Evolutionary conservation across 1,284 basidiomycete species (phyloP), one percentile per base, ranked within the genome.

Genomic region (Trametes polyzona): DNA sequence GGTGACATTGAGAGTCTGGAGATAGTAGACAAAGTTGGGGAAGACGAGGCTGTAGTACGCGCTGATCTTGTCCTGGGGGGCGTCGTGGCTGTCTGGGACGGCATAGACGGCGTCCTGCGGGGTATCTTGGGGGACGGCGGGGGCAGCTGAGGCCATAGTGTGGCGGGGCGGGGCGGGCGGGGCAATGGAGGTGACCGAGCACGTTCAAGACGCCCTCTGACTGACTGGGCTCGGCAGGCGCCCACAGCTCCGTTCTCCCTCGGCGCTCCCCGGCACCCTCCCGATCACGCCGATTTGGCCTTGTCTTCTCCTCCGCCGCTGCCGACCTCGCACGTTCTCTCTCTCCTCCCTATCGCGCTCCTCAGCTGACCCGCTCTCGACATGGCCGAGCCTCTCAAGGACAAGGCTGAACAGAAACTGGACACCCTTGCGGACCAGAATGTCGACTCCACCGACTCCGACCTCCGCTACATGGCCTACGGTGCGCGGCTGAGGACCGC

Each of bases 41-140:
- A 96, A 96, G 71, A 94, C 92, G 57, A 96, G 89, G 72, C 91
- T 93, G 74, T 95, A 96, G 70, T 96, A 96, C 53, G 94, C 94
- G 71, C 88, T 88, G 70, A 95, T 95, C 81, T 87, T 90, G 74
- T 87, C 84, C 64, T 83, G 79, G 35, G 59, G 57, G 41, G 51
- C 30, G 58, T 69, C 61, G 65, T 74, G 62, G 66, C 69, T 59
- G 74, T 69, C 71, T 51, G 71, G 69, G 30, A 72, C 67, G 47
- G 73, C 65, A 60, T 73, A 67, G 57, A 72, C 69, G 52, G 70
- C 59, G 62, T 65, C 60, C 51, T 55, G 54, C 57, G 65, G 68
- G 64, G 73, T 71, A 67, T 71, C 72, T 62, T 71, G 72, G 43
- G 68, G 66, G 47, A 68, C 68, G 50, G 70, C 67, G 60, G 70